Conservation (phyloP, 495 filamentous ascomycete species). For the Acidiella bohemica region DNA sequence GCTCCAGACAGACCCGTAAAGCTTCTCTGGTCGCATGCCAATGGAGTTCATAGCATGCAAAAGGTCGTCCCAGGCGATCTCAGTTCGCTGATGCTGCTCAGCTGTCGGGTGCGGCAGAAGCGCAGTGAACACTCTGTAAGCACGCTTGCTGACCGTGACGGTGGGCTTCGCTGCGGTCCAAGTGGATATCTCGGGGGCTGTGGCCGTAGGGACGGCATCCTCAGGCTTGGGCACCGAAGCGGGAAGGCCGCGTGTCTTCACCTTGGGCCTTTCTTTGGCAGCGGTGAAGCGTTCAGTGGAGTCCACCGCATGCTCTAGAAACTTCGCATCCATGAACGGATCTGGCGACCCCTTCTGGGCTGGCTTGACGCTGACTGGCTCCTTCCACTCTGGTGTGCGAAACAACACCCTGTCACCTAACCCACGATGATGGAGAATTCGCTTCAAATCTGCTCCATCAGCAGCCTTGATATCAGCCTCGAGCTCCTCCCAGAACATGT, state of each 20-base stretch:
- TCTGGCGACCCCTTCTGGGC: background rate
- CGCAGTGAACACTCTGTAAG: slow-evolving; percentile 36
- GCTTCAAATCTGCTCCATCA: background rate
- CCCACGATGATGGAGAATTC: background rate
- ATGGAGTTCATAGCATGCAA: slow-evolving; percentile 37
- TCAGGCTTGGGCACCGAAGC: too few relatives aligned
- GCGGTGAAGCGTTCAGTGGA: background rate
- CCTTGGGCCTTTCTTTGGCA: background rate
- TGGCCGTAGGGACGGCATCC: background rate
- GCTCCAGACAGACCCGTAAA: slow-evolving; percentile 43
- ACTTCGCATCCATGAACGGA: background rate
- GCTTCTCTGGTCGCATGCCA: slow-evolving; percentile 36
- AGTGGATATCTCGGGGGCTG: background rate
- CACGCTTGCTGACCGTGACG: slow-evolving; percentile 33
- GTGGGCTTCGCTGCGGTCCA: slow-evolving; percentile 7
- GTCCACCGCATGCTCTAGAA: background rate
- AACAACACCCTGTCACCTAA: slow-evolving; percentile 7
- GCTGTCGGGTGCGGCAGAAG: slow-evolving; percentile 28
- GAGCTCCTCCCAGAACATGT: slow-evolving; percentile 35
- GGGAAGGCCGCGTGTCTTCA: background rate
- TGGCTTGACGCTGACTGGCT: background rate
- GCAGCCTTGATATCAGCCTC: slow-evolving; percentile 4
- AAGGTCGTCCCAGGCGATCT: slow-evolving; percentile 40
- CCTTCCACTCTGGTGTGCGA: background rate
- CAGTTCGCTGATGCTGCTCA: slow-evolving; percentile 25